phyloP scores from a whole-genome alignment of 306 rosid genomes.

The Gastrolobium villosum region DNA sequence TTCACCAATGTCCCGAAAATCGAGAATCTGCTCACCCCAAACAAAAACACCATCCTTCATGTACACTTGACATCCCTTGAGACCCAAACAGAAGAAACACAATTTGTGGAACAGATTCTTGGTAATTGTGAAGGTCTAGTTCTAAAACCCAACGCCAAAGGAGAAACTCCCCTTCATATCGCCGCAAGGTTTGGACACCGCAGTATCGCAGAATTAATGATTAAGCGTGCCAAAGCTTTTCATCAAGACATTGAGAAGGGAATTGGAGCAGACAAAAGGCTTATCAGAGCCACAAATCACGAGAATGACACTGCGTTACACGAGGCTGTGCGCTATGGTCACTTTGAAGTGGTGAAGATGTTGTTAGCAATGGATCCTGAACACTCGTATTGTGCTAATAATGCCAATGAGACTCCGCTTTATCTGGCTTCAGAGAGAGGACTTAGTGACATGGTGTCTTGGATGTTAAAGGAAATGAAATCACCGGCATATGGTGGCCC shows the following conservation, averaged over 20 bases:
- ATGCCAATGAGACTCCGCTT: slow-evolving; percentile 19
- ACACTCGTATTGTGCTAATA: not conserved
- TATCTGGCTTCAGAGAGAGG: not conserved
- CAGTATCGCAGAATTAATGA: not conserved
- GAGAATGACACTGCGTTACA: slow-evolving; percentile 5
- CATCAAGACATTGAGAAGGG: not conserved
- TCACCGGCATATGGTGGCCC: slow-evolving; percentile 25
- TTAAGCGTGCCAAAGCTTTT: not conserved
- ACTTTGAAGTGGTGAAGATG: not conserved
- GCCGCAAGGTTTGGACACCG: slow-evolving; percentile 37
- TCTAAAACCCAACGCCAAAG: not conserved
- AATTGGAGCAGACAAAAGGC: not conserved
- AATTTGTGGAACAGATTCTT: not conserved
- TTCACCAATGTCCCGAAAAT: not conserved
- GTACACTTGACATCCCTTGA: not conserved
- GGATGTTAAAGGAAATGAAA: not conserved
- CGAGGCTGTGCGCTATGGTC: not conserved
- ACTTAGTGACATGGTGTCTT: fast-evolving
- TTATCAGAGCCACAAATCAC: not conserved
- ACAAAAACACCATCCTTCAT: slow-evolving; percentile 39
- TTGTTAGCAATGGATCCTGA: not conserved
- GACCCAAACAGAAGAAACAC: not conserved
- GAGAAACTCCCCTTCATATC: slow-evolving; percentile 9
- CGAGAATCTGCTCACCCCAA: not conserved
- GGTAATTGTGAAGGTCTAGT: not conserved